Conservation (phyloP, 2,329 filamentous ascomycete genomes). For the Ophiostoma fasciatum region DNA sequence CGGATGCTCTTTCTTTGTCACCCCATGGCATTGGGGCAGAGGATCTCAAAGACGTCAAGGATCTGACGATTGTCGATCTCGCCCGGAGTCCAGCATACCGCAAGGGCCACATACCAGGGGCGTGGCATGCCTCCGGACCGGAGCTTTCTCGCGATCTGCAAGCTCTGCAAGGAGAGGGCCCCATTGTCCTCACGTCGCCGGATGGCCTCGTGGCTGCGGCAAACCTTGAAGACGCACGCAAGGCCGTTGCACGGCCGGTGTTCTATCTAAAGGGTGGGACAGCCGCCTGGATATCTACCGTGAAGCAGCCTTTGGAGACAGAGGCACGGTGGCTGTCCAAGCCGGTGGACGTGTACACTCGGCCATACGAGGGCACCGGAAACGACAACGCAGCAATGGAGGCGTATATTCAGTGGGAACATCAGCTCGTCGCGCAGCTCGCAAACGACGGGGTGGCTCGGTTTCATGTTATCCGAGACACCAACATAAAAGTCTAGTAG, state of each 20-base stretch:
- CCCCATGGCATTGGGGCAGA: neutral
- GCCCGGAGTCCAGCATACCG: slow-evolving; percentile 4
- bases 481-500: too few species aligned
- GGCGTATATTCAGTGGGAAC: slow-evolving; percentile 6
- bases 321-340: slow-evolving; percentile 1
- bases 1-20: neutral
- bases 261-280: neutral
- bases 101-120: slow-evolving; percentile 4
- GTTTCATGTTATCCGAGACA: slow-evolving; percentile 6
- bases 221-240: neutral
- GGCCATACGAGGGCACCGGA: slow-evolving; percentile 5
- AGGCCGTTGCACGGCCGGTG: neutral
- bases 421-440: slow-evolving; percentile 5
- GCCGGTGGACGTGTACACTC: slow-evolving; percentile 5
- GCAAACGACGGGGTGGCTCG: slow-evolving; percentile 4
- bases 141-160: slow-evolving; percentile 3
- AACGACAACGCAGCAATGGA: slow-evolving; percentile 6
- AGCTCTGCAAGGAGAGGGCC: neutral
- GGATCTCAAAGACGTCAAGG: neutral
- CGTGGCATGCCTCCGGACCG: slow-evolving; percentile 3
- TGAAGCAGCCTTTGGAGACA: neutral
- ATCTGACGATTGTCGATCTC: slow-evolving; percentile 1
- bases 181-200: slow-evolving; percentile 2
- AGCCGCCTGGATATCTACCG: neutral
- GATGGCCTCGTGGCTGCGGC: slow-evolving; percentile 1